Percentiles rank a stretch among this genome's conserved stretches.
phyloP scores from a whole-genome alignment of 2,329 filamentous ascomycete species.

The Colletotrichum lini region DNA sequence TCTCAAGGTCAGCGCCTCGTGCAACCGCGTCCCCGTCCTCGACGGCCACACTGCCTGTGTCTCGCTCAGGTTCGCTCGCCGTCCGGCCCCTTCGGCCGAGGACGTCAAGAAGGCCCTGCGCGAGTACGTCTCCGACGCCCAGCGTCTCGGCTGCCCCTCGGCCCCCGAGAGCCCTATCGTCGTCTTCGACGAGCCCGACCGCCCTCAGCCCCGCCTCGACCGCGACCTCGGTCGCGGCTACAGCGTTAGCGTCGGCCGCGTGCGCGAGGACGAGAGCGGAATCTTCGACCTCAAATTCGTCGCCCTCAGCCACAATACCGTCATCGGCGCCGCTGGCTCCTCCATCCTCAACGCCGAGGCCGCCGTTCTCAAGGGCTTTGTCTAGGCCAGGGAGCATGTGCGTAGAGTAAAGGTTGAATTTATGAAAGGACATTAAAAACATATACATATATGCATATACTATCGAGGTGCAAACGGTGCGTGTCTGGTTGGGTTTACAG shows the following conservation, averaged over 20 bases:
- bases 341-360: constrained; percentile 96
- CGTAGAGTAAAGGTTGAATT: neutral
- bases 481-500: constrained; percentile 20
- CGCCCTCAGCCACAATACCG: constrained; percentile 87
- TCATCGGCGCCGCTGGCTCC: constrained; percentile 96
- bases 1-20: constrained; percentile 86
- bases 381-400: constrained; percentile 60
- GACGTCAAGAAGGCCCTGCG: constrained; percentile 85
- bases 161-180: constrained; percentile 86
- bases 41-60: constrained; percentile 98
- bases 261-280: constrained; percentile 87
- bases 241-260: constrained; percentile 89
- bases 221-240: constrained; percentile 89
- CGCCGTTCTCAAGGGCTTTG: constrained; percentile 88
- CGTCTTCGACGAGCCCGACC: constrained; percentile 90
- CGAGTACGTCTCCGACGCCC: constrained; percentile 85
- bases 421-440: neutral
- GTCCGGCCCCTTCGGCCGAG: constrained; percentile 80
- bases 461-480: constrained; percentile 6
- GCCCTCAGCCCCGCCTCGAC: constrained; percentile 93
- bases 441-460: too few species aligned
- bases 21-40: constrained; percentile 94
- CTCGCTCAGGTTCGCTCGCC: constrained; percentile 83
- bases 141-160: constrained; percentile 87
- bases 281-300: constrained; percentile 98